These are phyloP conservation scores for Saksenaea vasiformis DNA, from an alignment of 371 early-diverging fungal genomes.

Conservation along the genomic window DNA sequence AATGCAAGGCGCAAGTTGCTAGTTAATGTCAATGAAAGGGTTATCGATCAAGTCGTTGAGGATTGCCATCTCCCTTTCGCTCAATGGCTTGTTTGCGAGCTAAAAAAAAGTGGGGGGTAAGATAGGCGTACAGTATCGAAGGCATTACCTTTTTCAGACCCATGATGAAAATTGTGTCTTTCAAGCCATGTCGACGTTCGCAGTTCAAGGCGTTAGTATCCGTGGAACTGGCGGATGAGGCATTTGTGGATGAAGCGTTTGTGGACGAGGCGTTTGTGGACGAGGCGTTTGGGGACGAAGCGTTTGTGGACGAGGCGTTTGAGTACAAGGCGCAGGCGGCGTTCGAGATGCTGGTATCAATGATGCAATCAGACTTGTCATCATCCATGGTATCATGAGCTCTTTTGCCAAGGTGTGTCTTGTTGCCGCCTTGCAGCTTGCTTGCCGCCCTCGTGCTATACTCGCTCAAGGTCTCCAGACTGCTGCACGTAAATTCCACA, in stretches of 20 bases:
- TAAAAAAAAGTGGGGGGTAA: not conserved
- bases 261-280: constrained; percentile 3
- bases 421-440: constrained; percentile 1
- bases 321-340: not conserved
- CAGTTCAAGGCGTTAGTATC: constrained; percentile 3
- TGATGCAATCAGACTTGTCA: constrained; percentile 4
- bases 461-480: not conserved
- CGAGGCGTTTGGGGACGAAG: not conserved
- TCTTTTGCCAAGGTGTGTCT: constrained; percentile 1
- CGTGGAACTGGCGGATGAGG: not conserved
- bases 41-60: constrained; percentile 2
- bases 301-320: not conserved
- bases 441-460: not conserved
- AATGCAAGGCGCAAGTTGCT: not conserved
- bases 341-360: constrained; percentile 4
- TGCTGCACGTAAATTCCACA: constrained; percentile 4
- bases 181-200: constrained; percentile 2
- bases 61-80: not conserved
- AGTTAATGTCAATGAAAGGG: not conserved
- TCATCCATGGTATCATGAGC: not conserved
- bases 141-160: constrained; percentile 2
- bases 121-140: not conserved
- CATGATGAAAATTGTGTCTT: constrained; percentile 3
- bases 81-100: constrained; percentile 3
- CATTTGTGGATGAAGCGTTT: not conserved